Conservation (phyloP, 1,284 basidiomycete genomes). For the Cryptococcus sp. region DNA sequence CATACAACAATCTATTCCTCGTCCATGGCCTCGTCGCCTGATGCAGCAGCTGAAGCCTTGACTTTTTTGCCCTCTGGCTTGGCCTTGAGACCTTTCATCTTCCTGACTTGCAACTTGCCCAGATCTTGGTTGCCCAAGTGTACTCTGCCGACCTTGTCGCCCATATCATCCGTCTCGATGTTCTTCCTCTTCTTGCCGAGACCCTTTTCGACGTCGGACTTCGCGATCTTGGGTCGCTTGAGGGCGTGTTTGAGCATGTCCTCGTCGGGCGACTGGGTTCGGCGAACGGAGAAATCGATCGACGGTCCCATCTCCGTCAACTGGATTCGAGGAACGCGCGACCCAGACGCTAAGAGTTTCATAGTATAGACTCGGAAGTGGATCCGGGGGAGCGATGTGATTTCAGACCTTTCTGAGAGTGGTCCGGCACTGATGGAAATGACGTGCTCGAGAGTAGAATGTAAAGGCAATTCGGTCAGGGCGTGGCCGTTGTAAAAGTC, state of each 20-base stretch:
- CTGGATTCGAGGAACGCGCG: constrained; percentile 73
- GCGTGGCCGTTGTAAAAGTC: constrained; percentile 84
- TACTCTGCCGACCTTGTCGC: constrained; percentile 85
- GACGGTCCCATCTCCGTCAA: constrained; percentile 88
- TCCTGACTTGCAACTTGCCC: constrained; percentile 67
- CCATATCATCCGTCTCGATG: constrained; percentile 97
- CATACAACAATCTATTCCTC: constrained; percentile 21
- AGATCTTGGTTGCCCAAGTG: constrained; percentile 92
- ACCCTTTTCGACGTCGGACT: constrained; percentile 79
- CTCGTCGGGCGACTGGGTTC: constrained; percentile 71
- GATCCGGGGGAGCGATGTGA: constrained; percentile 66
- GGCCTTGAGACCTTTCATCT: constrained; percentile 54
- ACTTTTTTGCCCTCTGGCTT: constrained; percentile 17
- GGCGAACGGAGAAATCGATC: constrained; percentile 77
- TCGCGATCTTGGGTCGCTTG: constrained; percentile 81
- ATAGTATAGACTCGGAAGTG: constrained; percentile 88
- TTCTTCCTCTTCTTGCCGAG: constrained; percentile 93
- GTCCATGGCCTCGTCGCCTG: constrained; percentile 21
- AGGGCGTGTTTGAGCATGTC: constrained; percentile 80
- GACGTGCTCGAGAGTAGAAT: constrained; percentile 85
- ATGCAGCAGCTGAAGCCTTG: constrained; percentile 22
- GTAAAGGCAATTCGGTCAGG: constrained; percentile 72
- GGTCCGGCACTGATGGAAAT: constrained; percentile 82
- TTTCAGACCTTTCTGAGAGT: constrained; percentile 49
- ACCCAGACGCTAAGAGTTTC: constrained; percentile 70